Percentiles rank a stretch among this genome's conserved stretches.
Conservation (phyloP, 192 early-diverging fungal species). For the Backusella westeae region DNA sequence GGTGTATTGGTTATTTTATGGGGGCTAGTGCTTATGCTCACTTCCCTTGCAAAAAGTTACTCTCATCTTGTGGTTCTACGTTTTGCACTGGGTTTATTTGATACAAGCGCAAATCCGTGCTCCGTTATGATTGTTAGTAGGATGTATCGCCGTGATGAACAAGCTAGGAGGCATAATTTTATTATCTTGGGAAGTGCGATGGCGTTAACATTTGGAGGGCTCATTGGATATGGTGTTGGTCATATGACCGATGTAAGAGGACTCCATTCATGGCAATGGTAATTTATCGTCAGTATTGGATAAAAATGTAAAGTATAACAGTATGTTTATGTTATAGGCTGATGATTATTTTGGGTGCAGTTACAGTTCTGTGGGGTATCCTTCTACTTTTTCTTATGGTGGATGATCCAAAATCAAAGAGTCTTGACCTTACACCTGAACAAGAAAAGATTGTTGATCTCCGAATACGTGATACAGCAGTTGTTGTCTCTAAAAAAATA, state of each 20-base stretch:
- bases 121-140: constrained; percentile 16
- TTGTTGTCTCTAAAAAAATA: not conserved
- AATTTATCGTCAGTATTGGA: not conserved
- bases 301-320: not conserved
- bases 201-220: constrained; percentile 12
- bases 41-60: constrained; percentile 17
- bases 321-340: constrained; percentile 11
- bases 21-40: constrained; percentile 15
- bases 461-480: constrained; percentile 20
- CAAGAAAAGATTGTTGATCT: constrained; percentile 21
- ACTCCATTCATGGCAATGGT: constrained; percentile 29
- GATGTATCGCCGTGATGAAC: constrained; percentile 24
- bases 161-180: not conserved
- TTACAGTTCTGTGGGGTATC: constrained; percentile 12
- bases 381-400: constrained; percentile 23
- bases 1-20: constrained; percentile 19
- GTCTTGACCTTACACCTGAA: constrained; percentile 18
- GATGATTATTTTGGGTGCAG: constrained; percentile 23
- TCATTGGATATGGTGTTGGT: constrained; percentile 27
- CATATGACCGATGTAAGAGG: constrained; percentile 4
- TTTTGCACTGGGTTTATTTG: constrained; percentile 26
- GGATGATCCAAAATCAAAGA: constrained; percentile 23
- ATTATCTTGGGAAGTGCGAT: constrained; percentile 21
- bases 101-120: constrained; percentile 17
- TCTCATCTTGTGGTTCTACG: constrained; percentile 24